Percentiles rank a stretch among this genome's conserved stretches.
These are phyloP conservation scores for Coriolopsis trogii DNA, from an alignment of 1,284 basidiomycete species.

Conservation along the genomic window DNA sequence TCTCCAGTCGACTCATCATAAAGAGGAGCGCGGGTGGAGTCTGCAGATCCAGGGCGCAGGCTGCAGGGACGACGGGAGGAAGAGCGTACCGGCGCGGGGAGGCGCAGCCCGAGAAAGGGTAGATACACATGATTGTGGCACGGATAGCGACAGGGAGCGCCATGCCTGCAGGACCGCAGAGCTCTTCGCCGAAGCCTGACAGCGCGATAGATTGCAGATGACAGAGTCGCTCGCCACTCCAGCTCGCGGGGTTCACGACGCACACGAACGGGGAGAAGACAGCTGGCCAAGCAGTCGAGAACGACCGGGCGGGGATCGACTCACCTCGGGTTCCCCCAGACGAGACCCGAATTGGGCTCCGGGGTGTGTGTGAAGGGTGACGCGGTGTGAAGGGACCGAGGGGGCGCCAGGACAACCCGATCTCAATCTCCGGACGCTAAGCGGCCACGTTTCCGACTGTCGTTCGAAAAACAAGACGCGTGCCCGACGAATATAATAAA, in stretches of 20 bases:
- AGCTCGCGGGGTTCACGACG: background rate
- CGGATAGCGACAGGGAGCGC: conserved; percentile 11
- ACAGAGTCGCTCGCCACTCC: background rate
- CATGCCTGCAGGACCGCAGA: background rate
- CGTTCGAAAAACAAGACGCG: background rate
- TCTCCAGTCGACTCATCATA: too few relatives aligned
- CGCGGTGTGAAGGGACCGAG: conserved; percentile 13
- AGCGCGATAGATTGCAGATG: background rate
- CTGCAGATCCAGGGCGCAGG: background rate
- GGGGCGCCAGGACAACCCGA: conserved; percentile 10
- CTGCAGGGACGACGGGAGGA: background rate
- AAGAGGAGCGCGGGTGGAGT: background rate
- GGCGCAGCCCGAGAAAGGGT: background rate
- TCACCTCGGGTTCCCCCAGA: background rate
- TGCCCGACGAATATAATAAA: conserved; percentile 16
- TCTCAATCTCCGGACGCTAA: conserved; percentile 9
- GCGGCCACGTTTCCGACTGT: conserved; percentile 12
- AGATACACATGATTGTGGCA: conserved; percentile 19
- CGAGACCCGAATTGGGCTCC: conserved; percentile 1
- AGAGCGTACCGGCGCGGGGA: background rate
- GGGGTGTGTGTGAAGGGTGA: conserved; percentile 21
- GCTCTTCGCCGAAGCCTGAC: conserved; percentile 1
- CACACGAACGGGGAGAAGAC: background rate
- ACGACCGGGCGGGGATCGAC: conserved; percentile 1
- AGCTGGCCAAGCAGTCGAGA: background rate